phyloP scores from a whole-genome alignment of 352 stramenopile species.

The Blastocystis sp. region DNA sequence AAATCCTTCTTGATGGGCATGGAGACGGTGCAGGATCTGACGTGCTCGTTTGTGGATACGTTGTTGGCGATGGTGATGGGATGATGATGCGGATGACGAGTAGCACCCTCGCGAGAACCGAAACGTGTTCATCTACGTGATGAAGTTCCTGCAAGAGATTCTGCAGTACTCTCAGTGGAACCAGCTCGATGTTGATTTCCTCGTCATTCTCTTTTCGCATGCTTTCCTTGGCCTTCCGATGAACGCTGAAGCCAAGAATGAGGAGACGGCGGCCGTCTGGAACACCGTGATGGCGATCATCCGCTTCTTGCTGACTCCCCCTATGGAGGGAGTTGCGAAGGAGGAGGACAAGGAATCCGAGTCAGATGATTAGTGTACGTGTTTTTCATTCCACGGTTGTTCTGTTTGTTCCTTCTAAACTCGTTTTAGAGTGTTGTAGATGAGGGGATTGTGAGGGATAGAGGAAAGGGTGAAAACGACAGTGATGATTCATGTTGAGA shows the following conservation, averaged over 20 bases:
- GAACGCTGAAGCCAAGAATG: conserved; percentile 2
- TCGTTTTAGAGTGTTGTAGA: too few species aligned
- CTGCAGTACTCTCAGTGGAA: conserved; percentile 31
- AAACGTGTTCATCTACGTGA: conserved; percentile 68
- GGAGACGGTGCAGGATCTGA: background rate
- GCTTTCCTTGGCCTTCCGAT: conserved; percentile 27
- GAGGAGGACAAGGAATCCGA: conserved; percentile 26
- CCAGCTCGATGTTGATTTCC: conserved; percentile 32
- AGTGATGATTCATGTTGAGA: too few species aligned
- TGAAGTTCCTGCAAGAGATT: conserved; percentile 63
- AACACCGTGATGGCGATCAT: conserved; percentile 60
- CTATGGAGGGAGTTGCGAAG: background rate
- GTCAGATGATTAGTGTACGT: conserved; percentile 32
- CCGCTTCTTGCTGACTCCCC: conserved; percentile 33
- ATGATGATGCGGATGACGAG: background rate
- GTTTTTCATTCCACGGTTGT: background rate
- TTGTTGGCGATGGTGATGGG: conserved; percentile 55
- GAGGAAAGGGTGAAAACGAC: too few species aligned
- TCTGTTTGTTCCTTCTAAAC: background rate
- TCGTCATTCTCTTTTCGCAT: conserved; percentile 53
- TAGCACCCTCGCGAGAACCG: conserved; percentile 59
- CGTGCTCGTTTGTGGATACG: conserved; percentile 2
- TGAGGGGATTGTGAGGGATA: too few species aligned
- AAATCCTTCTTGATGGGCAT: background rate
- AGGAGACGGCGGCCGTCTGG: background rate